Base-by-base conservation (phyloP, 225 moss, liverwort and hornwort species). In the Physcomitrellopsis africana region DNA sequence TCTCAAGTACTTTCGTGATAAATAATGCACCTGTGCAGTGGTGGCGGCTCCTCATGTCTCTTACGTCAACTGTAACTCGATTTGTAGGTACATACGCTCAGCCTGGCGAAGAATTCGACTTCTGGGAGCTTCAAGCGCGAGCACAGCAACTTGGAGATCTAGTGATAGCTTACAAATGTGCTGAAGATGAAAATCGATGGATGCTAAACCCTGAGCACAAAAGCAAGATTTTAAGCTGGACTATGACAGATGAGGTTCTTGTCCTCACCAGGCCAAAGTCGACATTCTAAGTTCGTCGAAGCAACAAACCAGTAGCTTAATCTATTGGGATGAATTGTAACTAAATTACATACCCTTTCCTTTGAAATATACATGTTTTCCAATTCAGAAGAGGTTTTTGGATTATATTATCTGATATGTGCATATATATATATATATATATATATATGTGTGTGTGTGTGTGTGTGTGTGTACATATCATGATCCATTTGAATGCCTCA, bases 71-170 rank as follows among this genome's bases (percentile, higher is more conserved):
- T 60, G 41, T 65, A 56, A 4, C 16, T 26, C 17, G 18, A 41
- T 63, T 0, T 75, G 72, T 60, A 82, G 87, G 72, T 72, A 65
- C 74, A 24, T 88, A 82, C 76, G 82, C 82, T 0, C 72, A 82
- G 68, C 77, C 75, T 1, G 85, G 82, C 12, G 87, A 85, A 46
- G 41, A 51, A 23, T 77, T 88, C 63, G 72, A 82, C 80, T 88
- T 88, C 41, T 76, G 80, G 84, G 89, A 84, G 72, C 86, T 86
- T 55, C 86, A 86, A 46, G 83, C 70, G 7, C 81, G 80, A 70
- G 84, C 78, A n/a, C 69, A 84, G 57, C 86, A 86, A 23, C 79
- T 72, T 52, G 78, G 80, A 60, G 82, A 89, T n/a, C 46, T 86
- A 59, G 86, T 84, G 54, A 84, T 80, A 62, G 80, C 81, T 11